A percentile compares a stretch with the other conserved stretches of the same genome.
These are phyloP conservation scores for Salvia rosmarinus DNA, from an alignment of 257 asterid species.

Conservation along the genomic window DNA sequence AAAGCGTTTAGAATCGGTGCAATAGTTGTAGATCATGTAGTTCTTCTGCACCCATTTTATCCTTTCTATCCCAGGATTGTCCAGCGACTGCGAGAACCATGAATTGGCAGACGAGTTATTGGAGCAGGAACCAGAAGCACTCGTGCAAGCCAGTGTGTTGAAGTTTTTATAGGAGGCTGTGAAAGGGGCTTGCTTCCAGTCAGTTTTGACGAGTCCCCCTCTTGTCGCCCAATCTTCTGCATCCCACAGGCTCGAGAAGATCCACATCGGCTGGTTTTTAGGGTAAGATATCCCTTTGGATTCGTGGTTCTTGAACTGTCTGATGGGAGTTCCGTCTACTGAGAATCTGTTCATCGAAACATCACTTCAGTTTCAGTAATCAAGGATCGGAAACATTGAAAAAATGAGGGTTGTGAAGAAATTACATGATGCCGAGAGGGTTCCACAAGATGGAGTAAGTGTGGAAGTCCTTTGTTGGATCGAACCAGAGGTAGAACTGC, in stretches of 20 bases:
- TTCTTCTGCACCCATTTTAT: slow-evolving; percentile 51
- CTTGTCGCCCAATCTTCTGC: slow-evolving; percentile 76
- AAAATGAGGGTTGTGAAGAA: background rate
- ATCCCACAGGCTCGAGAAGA: slow-evolving; percentile 61
- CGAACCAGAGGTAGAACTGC: slow-evolving; percentile 63
- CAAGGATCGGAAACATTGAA: background rate
- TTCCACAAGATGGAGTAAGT: slow-evolving; percentile 66
- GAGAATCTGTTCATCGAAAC: slow-evolving; percentile 45
- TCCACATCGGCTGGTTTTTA: slow-evolving; percentile 64
- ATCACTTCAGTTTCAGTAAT: slow-evolving; percentile 18
- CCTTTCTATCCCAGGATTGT: slow-evolving; percentile 39
- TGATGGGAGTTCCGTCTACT: slow-evolving; percentile 70
- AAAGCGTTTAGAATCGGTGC: slow-evolving; percentile 49
- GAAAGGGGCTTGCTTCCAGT: slow-evolving; percentile 68
- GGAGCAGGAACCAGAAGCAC: slow-evolving; percentile 40
- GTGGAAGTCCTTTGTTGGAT: slow-evolving; percentile 60
- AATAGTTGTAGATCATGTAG: slow-evolving; percentile 55
- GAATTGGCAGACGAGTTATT: slow-evolving; percentile 27
- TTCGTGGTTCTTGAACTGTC: slow-evolving; percentile 63
- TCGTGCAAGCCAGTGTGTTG: slow-evolving; percentile 45
- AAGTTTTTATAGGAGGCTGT: slow-evolving; percentile 55
- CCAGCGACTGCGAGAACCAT: slow-evolving; percentile 55
- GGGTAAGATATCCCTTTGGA: slow-evolving; percentile 56
- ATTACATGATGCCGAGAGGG: slow-evolving; percentile 62
- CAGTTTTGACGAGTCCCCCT: slow-evolving; percentile 68